phyloP scores from a whole-genome alignment of 495 filamentous ascomycete genomes.

The Penicillium mononematosum region DNA sequence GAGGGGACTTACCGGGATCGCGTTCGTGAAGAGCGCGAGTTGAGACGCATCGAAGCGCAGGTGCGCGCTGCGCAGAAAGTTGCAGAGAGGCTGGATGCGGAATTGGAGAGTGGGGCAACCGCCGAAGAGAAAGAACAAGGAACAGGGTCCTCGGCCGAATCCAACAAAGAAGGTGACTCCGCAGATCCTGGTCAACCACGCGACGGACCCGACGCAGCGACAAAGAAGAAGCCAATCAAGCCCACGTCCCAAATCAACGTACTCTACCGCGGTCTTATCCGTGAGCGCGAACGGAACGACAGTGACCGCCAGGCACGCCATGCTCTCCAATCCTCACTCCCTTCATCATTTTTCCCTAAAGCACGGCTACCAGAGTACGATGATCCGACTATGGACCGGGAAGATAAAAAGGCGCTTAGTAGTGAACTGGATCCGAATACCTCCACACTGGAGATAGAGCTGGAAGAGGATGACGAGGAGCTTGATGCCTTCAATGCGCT shows the following conservation, averaged over 20 bases:
- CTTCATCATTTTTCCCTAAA: slow-evolving; percentile 44
- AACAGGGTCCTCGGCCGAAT: background rate
- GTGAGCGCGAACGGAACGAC: slow-evolving; percentile 67
- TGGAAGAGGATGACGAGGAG: slow-evolving; percentile 81
- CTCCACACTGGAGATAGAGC: slow-evolving; percentile 58
- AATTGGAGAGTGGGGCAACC: slow-evolving; percentile 25
- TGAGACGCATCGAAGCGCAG: slow-evolving; percentile 63
- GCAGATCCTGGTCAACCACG: background rate
- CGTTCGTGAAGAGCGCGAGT: slow-evolving; percentile 68
- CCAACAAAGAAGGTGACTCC: background rate
- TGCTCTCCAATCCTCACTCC: slow-evolving; percentile 65
- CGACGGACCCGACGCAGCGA: slow-evolving; percentile 9
- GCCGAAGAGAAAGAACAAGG: slow-evolving; percentile 26
- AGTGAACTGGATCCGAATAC: slow-evolving; percentile 36
- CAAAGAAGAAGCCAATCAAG: slow-evolving; percentile 38
- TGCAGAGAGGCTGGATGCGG: slow-evolving; percentile 68
- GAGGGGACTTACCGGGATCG: slow-evolving; percentile 77
- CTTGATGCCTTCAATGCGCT: slow-evolving; percentile 79
- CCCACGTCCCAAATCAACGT: slow-evolving; percentile 66
- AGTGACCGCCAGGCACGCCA: slow-evolving; percentile 64
- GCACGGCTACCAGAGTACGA: slow-evolving; percentile 52
- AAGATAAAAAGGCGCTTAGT: slow-evolving; percentile 57
- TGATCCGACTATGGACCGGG: slow-evolving; percentile 52
- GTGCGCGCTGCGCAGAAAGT: slow-evolving; percentile 78
- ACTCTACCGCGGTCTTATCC: slow-evolving; percentile 73